Evolutionary conservation across 768 basidiomycete species (phyloP).

Genomic region (Russula emetica): DNA sequence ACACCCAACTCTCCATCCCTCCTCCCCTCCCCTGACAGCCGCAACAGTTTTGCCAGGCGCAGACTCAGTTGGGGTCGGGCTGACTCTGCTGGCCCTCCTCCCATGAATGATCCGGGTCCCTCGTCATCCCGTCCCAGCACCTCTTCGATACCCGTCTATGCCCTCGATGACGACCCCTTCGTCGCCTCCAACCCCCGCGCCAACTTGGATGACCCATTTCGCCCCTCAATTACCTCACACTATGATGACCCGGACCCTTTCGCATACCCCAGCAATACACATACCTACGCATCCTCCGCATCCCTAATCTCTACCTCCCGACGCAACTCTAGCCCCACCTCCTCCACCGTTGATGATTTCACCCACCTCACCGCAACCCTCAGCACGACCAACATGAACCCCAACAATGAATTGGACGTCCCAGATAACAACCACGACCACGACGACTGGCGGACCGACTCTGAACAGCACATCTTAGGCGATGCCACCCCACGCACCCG

Average conservation of each 20-base stretch:
- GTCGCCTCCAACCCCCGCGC: slow-evolving; percentile 30
- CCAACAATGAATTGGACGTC: slow-evolving; percentile 25
- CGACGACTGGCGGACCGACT: slow-evolving; percentile 30
- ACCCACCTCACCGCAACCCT: slow-evolving; percentile 46
- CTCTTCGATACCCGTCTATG: slow-evolving; percentile 20
- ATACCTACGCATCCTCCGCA: slow-evolving; percentile 48
- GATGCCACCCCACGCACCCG: slow-evolving; percentile 35
- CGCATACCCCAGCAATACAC: slow-evolving; percentile 40
- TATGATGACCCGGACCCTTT: slow-evolving; percentile 23
- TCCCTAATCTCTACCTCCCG: slow-evolving; percentile 45
- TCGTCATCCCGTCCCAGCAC: slow-evolving; percentile 11
- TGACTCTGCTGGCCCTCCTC: slow-evolving; percentile 35
- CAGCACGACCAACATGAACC: slow-evolving; percentile 40
- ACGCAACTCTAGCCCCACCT: slow-evolving; percentile 37
- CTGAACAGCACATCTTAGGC: slow-evolving; percentile 37
- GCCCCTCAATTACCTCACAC: too few relatives aligned
- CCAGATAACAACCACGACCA: slow-evolving; percentile 19
- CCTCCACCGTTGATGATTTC: slow-evolving; percentile 55
- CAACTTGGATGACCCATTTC: background rate
- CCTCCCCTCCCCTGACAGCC: slow-evolving; percentile 34
- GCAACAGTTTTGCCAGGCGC: slow-evolving; percentile 42
- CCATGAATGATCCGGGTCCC: slow-evolving; percentile 30
- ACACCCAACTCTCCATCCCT: slow-evolving; percentile 52
- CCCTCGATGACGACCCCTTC: slow-evolving; percentile 47
- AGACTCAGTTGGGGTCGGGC: slow-evolving; percentile 55